Evolutionary conservation across 2,329 filamentous ascomycete species (phyloP).

Genomic region (Hypoxylon sp.): DNA sequence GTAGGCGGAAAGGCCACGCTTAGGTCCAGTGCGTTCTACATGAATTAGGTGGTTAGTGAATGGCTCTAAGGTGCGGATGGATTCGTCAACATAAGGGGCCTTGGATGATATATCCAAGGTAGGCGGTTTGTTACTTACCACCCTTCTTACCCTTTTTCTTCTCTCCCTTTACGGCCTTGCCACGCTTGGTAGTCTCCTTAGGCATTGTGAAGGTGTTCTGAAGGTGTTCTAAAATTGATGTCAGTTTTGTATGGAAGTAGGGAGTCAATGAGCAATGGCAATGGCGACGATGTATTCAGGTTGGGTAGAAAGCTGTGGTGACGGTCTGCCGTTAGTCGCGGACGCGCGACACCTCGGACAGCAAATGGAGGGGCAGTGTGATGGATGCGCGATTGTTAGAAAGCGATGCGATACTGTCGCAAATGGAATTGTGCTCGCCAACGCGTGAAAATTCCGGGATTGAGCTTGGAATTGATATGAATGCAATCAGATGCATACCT

Average conservation of each 20-base stretch:
- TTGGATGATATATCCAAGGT: neutral
- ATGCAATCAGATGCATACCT: slow-evolving; percentile 53
- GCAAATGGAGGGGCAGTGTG: slow-evolving; percentile 33
- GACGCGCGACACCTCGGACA: slow-evolving; percentile 22
- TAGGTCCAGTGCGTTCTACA: slow-evolving; percentile 94
- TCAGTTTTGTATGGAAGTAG: slow-evolving; percentile 44
- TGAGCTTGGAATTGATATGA: slow-evolving; percentile 52
- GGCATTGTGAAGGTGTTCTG: slow-evolving; percentile 65
- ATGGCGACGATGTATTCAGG: slow-evolving; percentile 5
- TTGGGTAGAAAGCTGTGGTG: neutral
- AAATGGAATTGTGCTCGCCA: slow-evolving; percentile 55
- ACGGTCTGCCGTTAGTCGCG: slow-evolving; percentile 4
- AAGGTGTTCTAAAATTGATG: slow-evolving; percentile 44
- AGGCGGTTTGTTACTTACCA: too few relatives aligned
- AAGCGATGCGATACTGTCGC: slow-evolving; percentile 49
- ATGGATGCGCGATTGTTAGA: slow-evolving; percentile 31
- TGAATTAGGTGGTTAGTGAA: slow-evolving; percentile 31
- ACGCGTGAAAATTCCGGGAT: slow-evolving; percentile 50
- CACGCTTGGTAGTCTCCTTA: slow-evolving; percentile 68
- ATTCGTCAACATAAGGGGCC: too few relatives aligned
- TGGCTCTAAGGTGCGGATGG: neutral
- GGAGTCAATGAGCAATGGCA: slow-evolving; percentile 1
- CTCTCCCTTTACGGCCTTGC: slow-evolving; percentile 62
- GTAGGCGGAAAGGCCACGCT: slow-evolving; percentile 99
- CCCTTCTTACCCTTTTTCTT: slow-evolving; percentile 71